Evolutionary conservation across 805 yeast species (phyloP), one percentile per base, ranked within the genome.

Genomic region (Ogataea nonfermentans): DNA sequence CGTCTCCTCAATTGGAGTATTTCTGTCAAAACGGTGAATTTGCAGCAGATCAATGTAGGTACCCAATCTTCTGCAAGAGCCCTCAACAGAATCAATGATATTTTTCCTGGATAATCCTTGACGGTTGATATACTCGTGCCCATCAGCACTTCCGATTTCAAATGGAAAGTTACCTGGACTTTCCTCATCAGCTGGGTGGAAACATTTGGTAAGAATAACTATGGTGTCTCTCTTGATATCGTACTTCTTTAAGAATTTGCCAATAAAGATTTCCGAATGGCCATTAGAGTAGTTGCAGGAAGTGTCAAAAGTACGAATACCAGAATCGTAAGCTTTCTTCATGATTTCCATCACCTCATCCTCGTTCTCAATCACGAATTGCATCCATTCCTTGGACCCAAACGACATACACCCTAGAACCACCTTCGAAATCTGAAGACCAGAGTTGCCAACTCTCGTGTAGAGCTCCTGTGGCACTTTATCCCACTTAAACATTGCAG

Each of bases 321-420:
- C 77, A n/a, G 37, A 28, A 43, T 72, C 77, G 52, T 72, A 73
- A 23, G 72, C 70, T 36, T 61, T 65, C 49, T 73, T 74, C 57
- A 74, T 50, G 19, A 71, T 57, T 15, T 41, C 45, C 41, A 74
- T 67, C 12, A 71, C 66, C 46, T 63, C 47, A 13, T 70, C 74
- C 43, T 74, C 75, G 42, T 75, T 76, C 13, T 68, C 73, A 27
- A 65, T 47, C 28, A 70, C 65, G 74, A 73, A 71, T 9, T 61
- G 62, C 2, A 62, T 61, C 73, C 74, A 71, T 3, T 39, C 29
- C 45, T 68, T 68, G n/a, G 43, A 36, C 8, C 81, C 81, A 47
- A 56, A 73, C 3, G 74, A 57, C 81, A 76, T 75, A 47, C 78
- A 74, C 8, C 81, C 82, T 9, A 76, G 68, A 39, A 76, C 63